phyloP scores from a whole-genome alignment of 2,329 filamentous ascomycete species.

The Fusarium tjaetaba region DNA sequence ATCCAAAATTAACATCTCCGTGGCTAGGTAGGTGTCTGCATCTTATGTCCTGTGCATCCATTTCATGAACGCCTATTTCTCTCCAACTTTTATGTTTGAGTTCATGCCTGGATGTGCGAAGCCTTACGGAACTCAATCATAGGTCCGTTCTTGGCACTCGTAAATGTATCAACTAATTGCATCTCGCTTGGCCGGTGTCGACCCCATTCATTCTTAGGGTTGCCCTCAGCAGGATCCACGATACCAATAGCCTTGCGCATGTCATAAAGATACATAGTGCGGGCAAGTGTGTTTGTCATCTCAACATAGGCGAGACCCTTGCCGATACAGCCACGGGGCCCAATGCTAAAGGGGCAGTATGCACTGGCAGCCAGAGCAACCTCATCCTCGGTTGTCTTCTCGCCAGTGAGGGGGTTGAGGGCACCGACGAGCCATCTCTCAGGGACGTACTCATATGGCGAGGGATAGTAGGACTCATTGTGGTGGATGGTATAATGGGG shows the following conservation, averaged over 20 bases:
- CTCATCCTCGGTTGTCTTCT: slow-evolving; percentile 59
- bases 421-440: slow-evolving; percentile 71
- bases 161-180: slow-evolving; percentile 78
- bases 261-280: slow-evolving; percentile 70
- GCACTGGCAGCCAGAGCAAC: slow-evolving; percentile 69
- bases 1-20: not conserved
- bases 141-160: slow-evolving; percentile 76
- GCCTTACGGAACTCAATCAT: slow-evolving; percentile 68
- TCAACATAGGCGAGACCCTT: slow-evolving; percentile 76
- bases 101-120: slow-evolving; percentile 25
- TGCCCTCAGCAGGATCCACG: slow-evolving; percentile 63
- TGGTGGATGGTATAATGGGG: slow-evolving; percentile 77
- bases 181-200: slow-evolving; percentile 69
- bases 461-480: slow-evolving; percentile 69
- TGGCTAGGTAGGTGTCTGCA: not conserved
- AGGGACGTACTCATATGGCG: slow-evolving; percentile 67
- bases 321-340: slow-evolving; percentile 76
- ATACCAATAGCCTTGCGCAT: slow-evolving; percentile 61
- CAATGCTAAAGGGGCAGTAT: slow-evolving; percentile 79
- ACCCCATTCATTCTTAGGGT: slow-evolving; percentile 60
- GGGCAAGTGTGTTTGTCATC: slow-evolving; percentile 70
- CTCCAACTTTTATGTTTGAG: not conserved
- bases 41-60: not conserved
- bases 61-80: not conserved
- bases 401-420: slow-evolving; percentile 49